Percentiles rank a stretch among this genome's conserved stretches.
Evolutionary conservation across 2,329 filamentous ascomycete genomes (phyloP).

Genomic region (Colletotrichum tropicale): DNA sequence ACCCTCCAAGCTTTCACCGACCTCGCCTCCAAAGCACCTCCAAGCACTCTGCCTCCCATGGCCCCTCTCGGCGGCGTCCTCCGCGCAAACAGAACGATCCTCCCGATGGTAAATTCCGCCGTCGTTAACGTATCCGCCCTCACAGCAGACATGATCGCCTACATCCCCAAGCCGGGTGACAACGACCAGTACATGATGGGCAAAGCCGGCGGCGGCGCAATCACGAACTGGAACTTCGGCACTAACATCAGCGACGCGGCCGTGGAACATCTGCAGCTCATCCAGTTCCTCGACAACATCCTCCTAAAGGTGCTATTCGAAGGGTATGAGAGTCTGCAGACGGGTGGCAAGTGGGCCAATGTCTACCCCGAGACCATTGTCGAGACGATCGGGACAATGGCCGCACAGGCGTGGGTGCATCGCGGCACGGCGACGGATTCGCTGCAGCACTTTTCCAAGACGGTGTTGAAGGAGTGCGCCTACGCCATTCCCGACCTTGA

Average conservation of each 20-base stretch:
- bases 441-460: conserved; percentile 35
- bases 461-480: conserved; percentile 27
- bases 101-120: conserved; percentile 29
- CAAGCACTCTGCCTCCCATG: conserved; percentile 35
- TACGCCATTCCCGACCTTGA: conserved; percentile 24
- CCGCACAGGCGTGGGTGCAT: conserved; percentile 40
- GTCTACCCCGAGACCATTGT: conserved; percentile 36
- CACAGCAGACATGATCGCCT: conserved; percentile 2
- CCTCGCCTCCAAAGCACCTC: conserved; percentile 34
- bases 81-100: conserved; percentile 34
- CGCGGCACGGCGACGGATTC: conserved; percentile 35
- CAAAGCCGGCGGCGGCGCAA: conserved; percentile 38
- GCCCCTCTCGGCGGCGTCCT: conserved; percentile 38
- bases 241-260: conserved; percentile 37
- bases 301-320: conserved; percentile 34
- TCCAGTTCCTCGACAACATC: conserved; percentile 37
- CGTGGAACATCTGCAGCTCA: conserved; percentile 27
- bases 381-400: conserved; percentile 33
- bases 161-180: neutral
- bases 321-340: conserved; percentile 30
- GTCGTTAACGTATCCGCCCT: conserved; percentile 30
- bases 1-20: conserved; percentile 40
- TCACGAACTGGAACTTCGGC: conserved; percentile 36
- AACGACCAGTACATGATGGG: conserved; percentile 29
- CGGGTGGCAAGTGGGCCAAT: conserved; percentile 33